Conservation (phyloP, 495 filamentous ascomycete species). For the Penicillium macrosclerotiorum region DNA sequence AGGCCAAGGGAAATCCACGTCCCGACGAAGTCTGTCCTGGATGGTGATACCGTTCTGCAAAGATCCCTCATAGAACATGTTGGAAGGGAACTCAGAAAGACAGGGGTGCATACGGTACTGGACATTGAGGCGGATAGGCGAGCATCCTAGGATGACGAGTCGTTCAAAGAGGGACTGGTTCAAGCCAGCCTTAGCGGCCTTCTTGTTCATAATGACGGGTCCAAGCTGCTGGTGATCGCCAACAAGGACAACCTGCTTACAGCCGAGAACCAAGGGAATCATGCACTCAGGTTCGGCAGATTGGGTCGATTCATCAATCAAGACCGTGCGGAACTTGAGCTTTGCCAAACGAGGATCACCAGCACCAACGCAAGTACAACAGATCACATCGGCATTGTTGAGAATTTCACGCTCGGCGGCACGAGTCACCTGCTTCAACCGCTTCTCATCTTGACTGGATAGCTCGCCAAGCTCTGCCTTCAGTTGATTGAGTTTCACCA, state of each 20-base stretch:
- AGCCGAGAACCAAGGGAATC: constrained; percentile 96
- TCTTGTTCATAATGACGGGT: constrained; percentile 99
- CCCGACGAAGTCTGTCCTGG: constrained; percentile 79
- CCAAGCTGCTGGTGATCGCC: constrained; percentile 98
- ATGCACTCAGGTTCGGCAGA: constrained; percentile 99
- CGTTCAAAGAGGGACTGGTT: constrained; percentile 98
- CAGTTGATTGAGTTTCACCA: constrained; percentile 85
- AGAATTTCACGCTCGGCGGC: constrained; percentile 94
- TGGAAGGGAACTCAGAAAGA: constrained; percentile 95
- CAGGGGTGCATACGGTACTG: constrained; percentile 99
- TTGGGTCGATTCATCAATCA: constrained; percentile 98
- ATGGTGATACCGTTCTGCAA: constrained; percentile 96
- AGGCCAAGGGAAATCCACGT: constrained; percentile 99
- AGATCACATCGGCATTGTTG: constrained; percentile 95
- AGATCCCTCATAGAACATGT: constrained; percentile 99
- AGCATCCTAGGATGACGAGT: constrained; percentile 87
- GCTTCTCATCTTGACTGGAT: constrained; percentile 96
- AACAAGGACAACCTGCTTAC: constrained; percentile 97
- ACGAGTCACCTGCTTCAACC: constrained; percentile 91
- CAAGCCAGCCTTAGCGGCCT: constrained; percentile 93
- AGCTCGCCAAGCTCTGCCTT: constrained; percentile 91
- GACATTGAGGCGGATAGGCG: constrained; percentile 90
- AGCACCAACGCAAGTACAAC: constrained; percentile 97
- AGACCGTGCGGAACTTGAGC: constrained; percentile 95
- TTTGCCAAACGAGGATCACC: constrained; percentile 93